Percentiles rank a stretch among this genome's conserved stretches.
phyloP scores from a whole-genome alignment of 2,329 filamentous ascomycete genomes.

The Parascedosporium putredinis region DNA sequence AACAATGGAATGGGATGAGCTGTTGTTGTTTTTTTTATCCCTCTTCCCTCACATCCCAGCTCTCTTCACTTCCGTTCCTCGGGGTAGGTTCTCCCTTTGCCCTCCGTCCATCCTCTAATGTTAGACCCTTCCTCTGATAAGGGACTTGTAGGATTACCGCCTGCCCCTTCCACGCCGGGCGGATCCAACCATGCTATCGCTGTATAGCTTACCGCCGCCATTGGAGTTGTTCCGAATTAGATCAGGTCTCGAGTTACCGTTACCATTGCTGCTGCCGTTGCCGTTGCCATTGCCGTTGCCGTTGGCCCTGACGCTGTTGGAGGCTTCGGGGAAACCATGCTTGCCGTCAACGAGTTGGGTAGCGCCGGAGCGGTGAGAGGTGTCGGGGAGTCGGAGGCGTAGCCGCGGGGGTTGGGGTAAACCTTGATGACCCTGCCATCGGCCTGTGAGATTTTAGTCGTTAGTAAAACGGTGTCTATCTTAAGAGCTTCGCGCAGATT shows the following conservation, averaged over 20 bases:
- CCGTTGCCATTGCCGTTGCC: slow-evolving; percentile 26
- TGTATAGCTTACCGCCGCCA: slow-evolving; percentile 33
- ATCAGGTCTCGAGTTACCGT: slow-evolving; percentile 16
- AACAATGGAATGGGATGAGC: no score
- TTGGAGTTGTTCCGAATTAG: slow-evolving; percentile 2
- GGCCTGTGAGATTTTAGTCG: slow-evolving; percentile 35
- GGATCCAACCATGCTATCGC: slow-evolving; percentile 31
- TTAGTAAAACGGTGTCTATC: neutral
- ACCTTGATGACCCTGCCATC: slow-evolving; percentile 66
- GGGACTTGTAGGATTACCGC: neutral
- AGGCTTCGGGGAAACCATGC: slow-evolving; percentile 40
- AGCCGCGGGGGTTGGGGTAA: slow-evolving; percentile 51
- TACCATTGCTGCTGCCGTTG: slow-evolving; percentile 24
- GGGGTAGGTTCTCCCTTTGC: neutral
- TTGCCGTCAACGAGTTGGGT: slow-evolving; percentile 41
- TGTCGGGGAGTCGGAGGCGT: slow-evolving; percentile 17
- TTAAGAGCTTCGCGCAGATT: neutral
- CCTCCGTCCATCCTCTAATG: no score
- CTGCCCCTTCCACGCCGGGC: slow-evolving; percentile 13
- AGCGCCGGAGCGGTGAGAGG: slow-evolving; percentile 17
- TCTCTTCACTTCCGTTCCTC: no score
- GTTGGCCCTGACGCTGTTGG: no score
- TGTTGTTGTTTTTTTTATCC: no score
- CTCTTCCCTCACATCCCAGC: no score
- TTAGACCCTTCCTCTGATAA: neutral